Conservation (phyloP, 106 monocot species). For the Agapanthus africanus region DNA sequence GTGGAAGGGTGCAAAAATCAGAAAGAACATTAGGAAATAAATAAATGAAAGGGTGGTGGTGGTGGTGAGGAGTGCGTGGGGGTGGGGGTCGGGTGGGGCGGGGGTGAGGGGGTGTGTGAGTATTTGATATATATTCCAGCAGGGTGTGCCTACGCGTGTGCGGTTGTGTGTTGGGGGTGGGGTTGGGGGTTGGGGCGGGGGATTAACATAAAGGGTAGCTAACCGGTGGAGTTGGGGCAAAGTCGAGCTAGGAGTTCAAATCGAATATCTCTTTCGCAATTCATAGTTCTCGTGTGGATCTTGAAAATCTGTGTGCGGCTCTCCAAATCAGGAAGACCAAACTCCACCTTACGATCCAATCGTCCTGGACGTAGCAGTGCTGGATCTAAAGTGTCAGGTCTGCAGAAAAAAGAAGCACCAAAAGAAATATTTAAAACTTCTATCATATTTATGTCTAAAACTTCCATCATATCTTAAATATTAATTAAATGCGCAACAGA, state of each 20-base stretch:
- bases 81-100: too few relatives aligned
- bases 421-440: not conserved
- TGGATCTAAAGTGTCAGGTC: constrained; percentile 91
- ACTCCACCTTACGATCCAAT: constrained; percentile 96
- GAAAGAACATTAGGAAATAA: not conserved
- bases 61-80: too few relatives aligned
- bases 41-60: not conserved
- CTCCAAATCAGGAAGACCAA: constrained; percentile 90
- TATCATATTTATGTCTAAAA: too few relatives aligned
- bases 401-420: constrained; percentile 16
- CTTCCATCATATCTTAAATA: not conserved
- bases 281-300: constrained; percentile 97
- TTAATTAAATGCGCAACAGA: not conserved
- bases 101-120: too few relatives aligned
- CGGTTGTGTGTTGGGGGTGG: too few relatives aligned
- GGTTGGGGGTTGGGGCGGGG: too few relatives aligned
- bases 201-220: not conserved
- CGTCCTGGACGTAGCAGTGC: constrained; percentile 85
- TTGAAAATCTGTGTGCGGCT: constrained; percentile 95
- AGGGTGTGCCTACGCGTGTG: too few relatives aligned
- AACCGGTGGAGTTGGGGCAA: constrained; percentile 97
- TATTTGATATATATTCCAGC: too few relatives aligned
- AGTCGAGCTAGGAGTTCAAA: constrained; percentile 97
- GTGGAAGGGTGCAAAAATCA: too few relatives aligned
- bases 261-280: constrained; percentile 90